These are phyloP conservation scores for Penicillium canescens DNA, from an alignment of 495 filamentous ascomycete species.

Conservation along the genomic window DNA sequence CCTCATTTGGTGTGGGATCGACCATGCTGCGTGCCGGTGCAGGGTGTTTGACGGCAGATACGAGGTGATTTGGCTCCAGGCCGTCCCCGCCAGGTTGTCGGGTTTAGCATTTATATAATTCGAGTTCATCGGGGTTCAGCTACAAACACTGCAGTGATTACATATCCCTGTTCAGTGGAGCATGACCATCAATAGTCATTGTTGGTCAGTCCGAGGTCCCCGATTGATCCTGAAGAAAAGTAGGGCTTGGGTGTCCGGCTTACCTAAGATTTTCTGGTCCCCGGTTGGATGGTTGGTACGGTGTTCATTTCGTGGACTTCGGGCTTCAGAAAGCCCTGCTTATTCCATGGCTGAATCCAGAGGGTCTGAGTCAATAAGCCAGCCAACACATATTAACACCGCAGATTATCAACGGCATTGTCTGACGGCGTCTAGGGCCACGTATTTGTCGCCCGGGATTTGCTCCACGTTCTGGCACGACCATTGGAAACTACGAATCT, in stretches of 20 bases:
- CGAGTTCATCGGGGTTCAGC: not conserved
- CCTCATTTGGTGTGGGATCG: not conserved
- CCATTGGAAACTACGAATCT: not conserved
- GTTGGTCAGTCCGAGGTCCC: slow-evolving; percentile 7
- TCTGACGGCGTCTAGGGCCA: no score
- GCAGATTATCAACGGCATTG: no score
- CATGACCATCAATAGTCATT: not conserved
- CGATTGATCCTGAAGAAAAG: not conserved
- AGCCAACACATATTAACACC: no score
- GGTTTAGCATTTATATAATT: slow-evolving; percentile 8
- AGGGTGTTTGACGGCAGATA: not conserved
- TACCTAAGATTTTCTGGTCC: slow-evolving; percentile 1
- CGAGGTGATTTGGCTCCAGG: not conserved
- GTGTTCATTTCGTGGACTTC: not conserved
- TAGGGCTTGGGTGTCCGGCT: not conserved
- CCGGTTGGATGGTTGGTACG: not conserved
- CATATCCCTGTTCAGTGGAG: not conserved
- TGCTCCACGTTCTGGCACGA: not conserved
- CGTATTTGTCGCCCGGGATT: not conserved
- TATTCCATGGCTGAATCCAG: not conserved
- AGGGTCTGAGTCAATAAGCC: not conserved
- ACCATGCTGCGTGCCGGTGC: slow-evolving; percentile 11
- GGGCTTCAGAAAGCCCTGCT: not conserved
- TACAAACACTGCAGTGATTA: not conserved
- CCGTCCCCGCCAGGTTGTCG: not conserved